A percentile compares a stretch with the other conserved stretches of the same genome.
Evolutionary conservation across 2,329 filamentous ascomycete species (phyloP).

Genomic region (Apiospora marii): DNA sequence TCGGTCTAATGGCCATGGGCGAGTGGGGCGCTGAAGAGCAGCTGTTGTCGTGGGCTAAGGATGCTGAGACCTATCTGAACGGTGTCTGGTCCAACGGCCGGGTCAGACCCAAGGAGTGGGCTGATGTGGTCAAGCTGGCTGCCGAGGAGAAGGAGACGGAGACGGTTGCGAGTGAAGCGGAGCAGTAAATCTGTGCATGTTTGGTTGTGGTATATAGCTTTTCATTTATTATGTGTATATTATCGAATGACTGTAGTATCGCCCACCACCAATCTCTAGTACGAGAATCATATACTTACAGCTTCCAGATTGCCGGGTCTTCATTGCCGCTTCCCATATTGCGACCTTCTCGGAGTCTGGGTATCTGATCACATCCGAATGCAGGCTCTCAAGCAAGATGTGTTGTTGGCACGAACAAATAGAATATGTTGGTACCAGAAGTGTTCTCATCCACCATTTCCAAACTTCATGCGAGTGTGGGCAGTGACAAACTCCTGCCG

Average conservation of each 20-base stretch:
- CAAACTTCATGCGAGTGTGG: no score
- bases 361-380: no score
- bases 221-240: not conserved
- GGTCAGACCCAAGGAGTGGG: conserved; percentile 61
- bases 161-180: not conserved
- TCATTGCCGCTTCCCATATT: no score
- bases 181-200: not conserved
- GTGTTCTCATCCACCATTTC: no score
- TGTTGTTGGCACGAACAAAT: no score
- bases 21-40: conserved; percentile 74
- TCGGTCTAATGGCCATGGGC: conserved; percentile 69
- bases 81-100: conserved; percentile 57
- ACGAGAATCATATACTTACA: not conserved
- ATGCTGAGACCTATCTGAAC: conserved; percentile 64
- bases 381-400: no score
- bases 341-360: no score
- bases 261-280: not conserved
- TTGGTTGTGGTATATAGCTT: not conserved
- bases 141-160: not conserved
- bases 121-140: conserved; percentile 60
- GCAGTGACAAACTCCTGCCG: no score
- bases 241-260: no score
- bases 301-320: not conserved
- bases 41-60: conserved; percentile 66
- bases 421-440: no score